phyloP scores from a whole-genome alignment of 2,329 filamentous ascomycete species.

The Ceratocystis destructans region DNA sequence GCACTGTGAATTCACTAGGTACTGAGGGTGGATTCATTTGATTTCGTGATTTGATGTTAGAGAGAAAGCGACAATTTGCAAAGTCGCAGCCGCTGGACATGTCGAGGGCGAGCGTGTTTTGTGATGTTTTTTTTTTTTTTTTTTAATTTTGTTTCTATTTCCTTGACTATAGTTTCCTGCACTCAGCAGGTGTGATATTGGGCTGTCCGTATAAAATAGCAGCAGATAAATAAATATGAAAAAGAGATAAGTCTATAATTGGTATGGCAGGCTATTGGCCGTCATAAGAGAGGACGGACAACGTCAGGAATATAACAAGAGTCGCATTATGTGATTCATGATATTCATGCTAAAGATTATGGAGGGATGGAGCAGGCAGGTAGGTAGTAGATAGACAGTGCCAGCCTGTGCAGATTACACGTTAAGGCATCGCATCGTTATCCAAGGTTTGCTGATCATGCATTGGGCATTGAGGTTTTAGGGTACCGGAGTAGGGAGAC shows the following conservation, averaged over 20 bases:
- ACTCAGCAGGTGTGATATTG: neutral
- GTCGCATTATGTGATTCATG: neutral
- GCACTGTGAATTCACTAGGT: constrained; percentile 14
- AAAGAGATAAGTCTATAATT: neutral
- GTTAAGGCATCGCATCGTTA: no score
- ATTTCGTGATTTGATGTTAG: neutral
- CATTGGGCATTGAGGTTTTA: no score
- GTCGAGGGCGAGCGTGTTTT: neutral
- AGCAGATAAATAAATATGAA: constrained; percentile 6
- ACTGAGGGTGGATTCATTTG: constrained; percentile 15
- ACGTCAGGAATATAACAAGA: neutral
- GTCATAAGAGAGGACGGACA: neutral
- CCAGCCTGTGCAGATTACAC: no score
- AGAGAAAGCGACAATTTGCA: neutral
- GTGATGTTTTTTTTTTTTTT: neutral
- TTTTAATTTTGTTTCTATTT: constrained; percentile 5
- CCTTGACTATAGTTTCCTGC: constrained; percentile 9
- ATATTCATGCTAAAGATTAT: no score
- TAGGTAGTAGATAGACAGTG: no score
- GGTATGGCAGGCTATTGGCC: neutral
- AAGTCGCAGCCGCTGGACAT: no score
- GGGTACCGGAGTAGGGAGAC: no score
- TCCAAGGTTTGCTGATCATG: no score
- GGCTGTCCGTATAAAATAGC: constrained; percentile 2
- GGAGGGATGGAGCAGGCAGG: no score